Percentiles rank a stretch among this genome's conserved stretches.
These are phyloP conservation scores for Penicillium sp. DNA, from an alignment of 2,329 filamentous ascomycete genomes.

Conservation along the genomic window DNA sequence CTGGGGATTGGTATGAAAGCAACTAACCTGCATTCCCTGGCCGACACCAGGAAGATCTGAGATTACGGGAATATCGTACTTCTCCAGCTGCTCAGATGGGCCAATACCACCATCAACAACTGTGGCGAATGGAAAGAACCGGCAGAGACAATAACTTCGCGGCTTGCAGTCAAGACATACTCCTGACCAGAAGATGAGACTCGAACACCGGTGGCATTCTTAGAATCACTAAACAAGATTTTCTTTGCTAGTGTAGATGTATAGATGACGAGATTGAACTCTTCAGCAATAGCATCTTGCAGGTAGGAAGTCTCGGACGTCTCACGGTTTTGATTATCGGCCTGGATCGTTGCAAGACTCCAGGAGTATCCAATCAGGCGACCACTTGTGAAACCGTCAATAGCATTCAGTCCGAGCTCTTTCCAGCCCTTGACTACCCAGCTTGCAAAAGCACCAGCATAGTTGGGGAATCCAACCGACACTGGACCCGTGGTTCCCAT, in stretches of 20 bases:
- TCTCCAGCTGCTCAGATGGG: neutral
- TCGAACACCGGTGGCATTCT: neutral
- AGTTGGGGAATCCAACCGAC: neutral
- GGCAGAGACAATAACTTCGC: neutral
- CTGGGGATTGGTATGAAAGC: neutral
- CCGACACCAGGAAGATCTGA: neutral
- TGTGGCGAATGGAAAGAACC: neutral
- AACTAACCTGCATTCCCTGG: neutral
- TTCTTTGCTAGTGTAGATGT: neutral
- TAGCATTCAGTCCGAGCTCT: neutral
- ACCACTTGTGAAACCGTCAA: neutral
- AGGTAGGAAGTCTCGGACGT: neutral
- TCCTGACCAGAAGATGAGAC: neutral
- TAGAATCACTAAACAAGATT: neutral
- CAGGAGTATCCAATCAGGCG: neutral
- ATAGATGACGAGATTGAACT: neutral
- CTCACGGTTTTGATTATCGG: neutral
- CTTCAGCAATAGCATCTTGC: neutral
- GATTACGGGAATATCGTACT: neutral
- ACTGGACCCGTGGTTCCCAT: neutral
- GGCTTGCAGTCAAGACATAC: neutral
- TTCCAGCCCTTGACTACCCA: neutral
- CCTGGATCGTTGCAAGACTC: neutral
- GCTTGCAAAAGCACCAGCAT: neutral
- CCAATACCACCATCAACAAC: neutral